Percentiles rank a stretch among this genome's conserved stretches.
These are phyloP conservation scores for Purshia tridentata DNA, from an alignment of 306 rosid species.

Conservation along the genomic window DNA sequence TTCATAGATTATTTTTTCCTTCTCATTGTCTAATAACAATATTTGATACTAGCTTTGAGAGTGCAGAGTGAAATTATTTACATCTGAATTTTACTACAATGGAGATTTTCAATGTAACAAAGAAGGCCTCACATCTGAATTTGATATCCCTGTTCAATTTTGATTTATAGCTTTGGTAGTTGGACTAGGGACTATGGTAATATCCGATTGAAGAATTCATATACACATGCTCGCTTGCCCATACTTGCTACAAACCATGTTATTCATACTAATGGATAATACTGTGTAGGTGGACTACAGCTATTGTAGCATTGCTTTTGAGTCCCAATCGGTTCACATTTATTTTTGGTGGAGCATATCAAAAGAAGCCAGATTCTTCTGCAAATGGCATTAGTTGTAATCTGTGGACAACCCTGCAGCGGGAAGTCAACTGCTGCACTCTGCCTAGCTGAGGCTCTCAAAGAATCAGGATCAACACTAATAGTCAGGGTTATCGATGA, in stretches of 20 bases:
- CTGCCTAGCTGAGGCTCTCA: conserved; percentile 60
- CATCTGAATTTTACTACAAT: neutral
- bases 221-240: neutral
- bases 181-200: neutral
- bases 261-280: neutral
- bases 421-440: conserved; percentile 66
- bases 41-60: neutral
- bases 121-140: neutral
- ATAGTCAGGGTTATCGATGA: conserved; percentile 70
- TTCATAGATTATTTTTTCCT: neutral
- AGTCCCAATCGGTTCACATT: neutral
- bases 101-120: neutral
- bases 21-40: neutral
- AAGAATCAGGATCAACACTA: conserved; percentile 53
- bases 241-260: neutral
- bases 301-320: neutral
- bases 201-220: neutral
- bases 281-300: neutral
- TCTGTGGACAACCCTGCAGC: conserved; percentile 94
- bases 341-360: neutral
- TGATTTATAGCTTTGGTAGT: neutral
- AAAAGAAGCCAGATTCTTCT: neutral
- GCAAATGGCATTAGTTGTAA: conserved; percentile 85
- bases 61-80: neutral
- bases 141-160: neutral